phyloP scores from a whole-genome alignment of 2,329 filamentous ascomycete species.

The Gyromitra esculenta region DNA sequence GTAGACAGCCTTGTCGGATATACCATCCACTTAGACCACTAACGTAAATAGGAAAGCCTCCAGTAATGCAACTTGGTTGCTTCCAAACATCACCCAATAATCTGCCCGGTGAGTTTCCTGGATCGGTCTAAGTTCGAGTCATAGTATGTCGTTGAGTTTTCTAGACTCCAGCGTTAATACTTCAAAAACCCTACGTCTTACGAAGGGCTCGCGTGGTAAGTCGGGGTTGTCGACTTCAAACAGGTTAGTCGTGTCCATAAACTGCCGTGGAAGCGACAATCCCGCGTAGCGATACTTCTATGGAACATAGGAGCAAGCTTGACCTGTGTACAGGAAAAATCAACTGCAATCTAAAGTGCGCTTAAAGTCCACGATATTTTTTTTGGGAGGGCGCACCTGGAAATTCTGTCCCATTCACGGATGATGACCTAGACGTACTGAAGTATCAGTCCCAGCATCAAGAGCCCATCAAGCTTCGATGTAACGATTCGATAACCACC shows the following conservation, averaged over 20 bases:
- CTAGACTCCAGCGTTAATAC: not conserved
- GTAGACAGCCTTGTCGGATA: not conserved
- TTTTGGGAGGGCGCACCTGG: constrained; percentile 10
- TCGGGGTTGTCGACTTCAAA: constrained; percentile 4
- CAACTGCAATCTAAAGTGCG: constrained; percentile 13
- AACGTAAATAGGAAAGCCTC: constrained; percentile 2
- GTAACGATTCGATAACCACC: constrained; percentile 1
- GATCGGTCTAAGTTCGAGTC: not conserved
- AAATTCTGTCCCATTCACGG: not conserved
- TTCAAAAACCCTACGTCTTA: not conserved
- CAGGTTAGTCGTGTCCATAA: constrained; percentile 10
- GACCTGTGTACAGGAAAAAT: constrained; percentile 1
- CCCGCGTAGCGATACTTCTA: constrained; percentile 10
- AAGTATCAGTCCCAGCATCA: constrained; percentile 3
- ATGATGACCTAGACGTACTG: constrained; percentile 15
- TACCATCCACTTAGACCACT: not conserved
- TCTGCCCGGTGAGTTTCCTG: not conserved
- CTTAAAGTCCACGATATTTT: not conserved
- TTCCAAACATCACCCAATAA: not conserved
- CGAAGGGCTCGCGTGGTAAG: not conserved
- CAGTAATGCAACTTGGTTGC: not conserved
- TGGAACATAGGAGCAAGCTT: constrained; percentile 13
- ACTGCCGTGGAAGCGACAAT: constrained; percentile 15
- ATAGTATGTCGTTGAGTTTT: not conserved
- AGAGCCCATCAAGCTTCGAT: constrained; percentile 15